Evolutionary conservation across 2,329 filamentous ascomycete genomes (phyloP).

Genomic region (Pestalotiopsis sp.): DNA sequence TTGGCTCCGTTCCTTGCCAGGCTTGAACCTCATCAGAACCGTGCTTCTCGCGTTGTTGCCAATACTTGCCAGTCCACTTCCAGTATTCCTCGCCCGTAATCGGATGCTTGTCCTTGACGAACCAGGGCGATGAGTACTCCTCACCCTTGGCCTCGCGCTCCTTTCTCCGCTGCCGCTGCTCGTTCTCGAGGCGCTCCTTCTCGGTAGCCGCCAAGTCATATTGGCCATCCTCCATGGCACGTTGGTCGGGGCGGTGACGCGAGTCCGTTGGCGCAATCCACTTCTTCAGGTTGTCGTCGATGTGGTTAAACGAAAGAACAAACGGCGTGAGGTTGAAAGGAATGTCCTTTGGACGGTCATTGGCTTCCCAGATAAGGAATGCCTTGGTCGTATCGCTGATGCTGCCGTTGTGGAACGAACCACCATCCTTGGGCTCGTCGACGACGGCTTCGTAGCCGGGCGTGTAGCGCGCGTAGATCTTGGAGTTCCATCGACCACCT

Average conservation of each 20-base stretch:
- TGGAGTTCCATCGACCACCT: conserved; percentile 95
- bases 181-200: conserved; percentile 93
- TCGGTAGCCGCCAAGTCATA: conserved; percentile 92
- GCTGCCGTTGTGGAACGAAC: conserved; percentile 45
- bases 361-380: conserved; percentile 90
- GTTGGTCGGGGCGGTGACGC: conserved; percentile 87
- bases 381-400: conserved; percentile 70
- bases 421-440: conserved; percentile 52
- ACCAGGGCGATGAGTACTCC: conserved; percentile 85
- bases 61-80: conserved; percentile 88
- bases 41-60: conserved; percentile 70
- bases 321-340: conserved; percentile 98
- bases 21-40: conserved; percentile 56
- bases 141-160: conserved; percentile 75
- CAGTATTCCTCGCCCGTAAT: conserved; percentile 88
- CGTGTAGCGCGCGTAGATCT: conserved; percentile 89
- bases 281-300: conserved; percentile 76
- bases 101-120: conserved; percentile 69
- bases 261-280: conserved; percentile 91
- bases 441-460: conserved; percentile 82
- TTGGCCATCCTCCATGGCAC: conserved; percentile 97
- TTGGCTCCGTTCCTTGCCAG: conserved; percentile 76
- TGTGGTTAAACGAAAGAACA: conserved; percentile 88
- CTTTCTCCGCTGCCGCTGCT: conserved; percentile 75
- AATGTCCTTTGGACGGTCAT: conserved; percentile 76